These are phyloP conservation scores for Apiotrichum domesticum DNA, from an alignment of 1,284 basidiomycete genomes.

Conservation along the genomic window DNA sequence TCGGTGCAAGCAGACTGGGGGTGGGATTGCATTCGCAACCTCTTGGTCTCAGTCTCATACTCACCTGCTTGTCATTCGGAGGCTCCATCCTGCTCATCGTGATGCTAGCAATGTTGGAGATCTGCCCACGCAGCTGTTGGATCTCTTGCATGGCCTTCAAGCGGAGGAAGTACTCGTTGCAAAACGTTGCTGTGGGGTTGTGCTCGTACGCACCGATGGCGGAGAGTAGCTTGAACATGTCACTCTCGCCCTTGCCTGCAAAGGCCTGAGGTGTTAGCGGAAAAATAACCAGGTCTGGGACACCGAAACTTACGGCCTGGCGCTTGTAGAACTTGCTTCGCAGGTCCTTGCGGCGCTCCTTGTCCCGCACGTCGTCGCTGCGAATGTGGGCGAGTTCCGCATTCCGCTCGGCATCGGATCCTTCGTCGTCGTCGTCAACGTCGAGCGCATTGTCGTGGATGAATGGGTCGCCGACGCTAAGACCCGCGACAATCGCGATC, in stretches of 20 bases:
- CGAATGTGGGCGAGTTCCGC: slow-evolving; percentile 55
- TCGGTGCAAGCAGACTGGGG: no score
- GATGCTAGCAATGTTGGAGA: slow-evolving; percentile 68
- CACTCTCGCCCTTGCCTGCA: slow-evolving; percentile 71
- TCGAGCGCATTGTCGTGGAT: slow-evolving; percentile 66
- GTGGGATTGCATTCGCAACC: no score
- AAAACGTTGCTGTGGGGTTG: slow-evolving; percentile 73
- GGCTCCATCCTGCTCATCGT: slow-evolving; percentile 55
- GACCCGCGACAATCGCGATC: slow-evolving; percentile 80
- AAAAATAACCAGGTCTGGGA: no score
- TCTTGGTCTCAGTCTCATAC: not conserved
- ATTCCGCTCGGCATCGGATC: slow-evolving; percentile 43
- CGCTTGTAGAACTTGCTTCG: slow-evolving; percentile 72
- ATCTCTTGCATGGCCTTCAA: slow-evolving; percentile 98
- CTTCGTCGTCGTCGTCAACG: slow-evolving; percentile 49
- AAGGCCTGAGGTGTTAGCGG: slow-evolving; percentile 5
- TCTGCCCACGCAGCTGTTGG: slow-evolving; percentile 89
- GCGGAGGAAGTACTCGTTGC: slow-evolving; percentile 82
- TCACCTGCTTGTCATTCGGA: slow-evolving; percentile 49
- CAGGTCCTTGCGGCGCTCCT: slow-evolving; percentile 60
- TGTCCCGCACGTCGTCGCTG: slow-evolving; percentile 57
- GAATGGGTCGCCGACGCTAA: slow-evolving; percentile 96
- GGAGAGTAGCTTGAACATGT: slow-evolving; percentile 80
- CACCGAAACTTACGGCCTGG: slow-evolving; percentile 57
- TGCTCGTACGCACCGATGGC: slow-evolving; percentile 96